phyloP scores from a whole-genome alignment of 2,329 filamentous ascomycete species.

The Claviceps lovelessii region DNA sequence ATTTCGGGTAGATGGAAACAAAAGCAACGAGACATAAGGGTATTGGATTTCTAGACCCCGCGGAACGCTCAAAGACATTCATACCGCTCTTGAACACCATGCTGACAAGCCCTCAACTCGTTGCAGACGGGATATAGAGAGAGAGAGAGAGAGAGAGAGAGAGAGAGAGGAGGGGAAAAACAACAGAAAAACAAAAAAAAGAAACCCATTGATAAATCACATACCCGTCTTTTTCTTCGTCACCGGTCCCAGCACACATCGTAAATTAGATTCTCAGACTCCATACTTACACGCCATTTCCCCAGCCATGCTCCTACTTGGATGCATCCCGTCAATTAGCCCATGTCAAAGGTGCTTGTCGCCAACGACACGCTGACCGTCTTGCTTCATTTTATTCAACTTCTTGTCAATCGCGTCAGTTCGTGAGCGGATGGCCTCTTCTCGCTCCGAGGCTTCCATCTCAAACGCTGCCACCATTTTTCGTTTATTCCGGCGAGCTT shows the following conservation, averaged over 20 bases:
- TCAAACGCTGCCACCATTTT: slow-evolving; percentile 37
- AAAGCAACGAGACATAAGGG: not conserved
- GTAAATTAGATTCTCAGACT: not conserved
- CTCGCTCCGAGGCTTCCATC: slow-evolving; percentile 37
- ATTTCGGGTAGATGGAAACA: slow-evolving; percentile 3
- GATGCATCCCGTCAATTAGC: not conserved
- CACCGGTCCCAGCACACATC: not conserved
- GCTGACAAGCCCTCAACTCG: not conserved
- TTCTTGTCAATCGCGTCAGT: slow-evolving; percentile 41
- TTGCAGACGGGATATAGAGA: not conserved
- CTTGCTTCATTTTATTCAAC: slow-evolving; percentile 38
- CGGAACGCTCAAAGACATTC: not conserved
- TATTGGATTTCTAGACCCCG: not conserved
- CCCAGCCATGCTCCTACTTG: not conserved
- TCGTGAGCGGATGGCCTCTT: slow-evolving; percentile 38
- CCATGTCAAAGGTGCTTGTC: slow-evolving; percentile 17
- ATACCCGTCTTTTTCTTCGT: not conserved
- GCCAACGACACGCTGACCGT: slow-evolving; percentile 41
- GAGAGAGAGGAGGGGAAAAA: not conserved
- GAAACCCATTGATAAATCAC: not conserved
- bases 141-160: not conserved
- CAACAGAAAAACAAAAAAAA: no score
- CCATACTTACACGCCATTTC: not conserved
- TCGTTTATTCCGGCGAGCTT: slow-evolving; percentile 35
- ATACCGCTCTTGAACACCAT: not conserved